phyloP scores from a whole-genome alignment of 2,329 filamentous ascomycete species.

The Phialophora expanda region DNA sequence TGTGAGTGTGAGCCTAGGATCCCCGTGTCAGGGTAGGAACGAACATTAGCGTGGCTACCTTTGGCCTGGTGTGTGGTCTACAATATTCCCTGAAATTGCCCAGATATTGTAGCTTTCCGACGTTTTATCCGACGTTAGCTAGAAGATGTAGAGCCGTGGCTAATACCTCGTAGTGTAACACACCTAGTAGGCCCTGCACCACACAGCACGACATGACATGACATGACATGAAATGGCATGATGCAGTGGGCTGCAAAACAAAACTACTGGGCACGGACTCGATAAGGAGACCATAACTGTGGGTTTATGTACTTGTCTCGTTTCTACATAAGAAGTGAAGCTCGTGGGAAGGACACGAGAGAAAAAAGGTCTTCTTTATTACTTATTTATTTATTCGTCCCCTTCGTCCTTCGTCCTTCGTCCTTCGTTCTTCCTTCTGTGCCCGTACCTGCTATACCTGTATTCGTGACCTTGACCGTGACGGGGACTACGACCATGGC shows the following conservation, averaged over 20 bases:
- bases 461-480: too few relatives aligned
- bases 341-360: neutral
- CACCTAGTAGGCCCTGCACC: too few relatives aligned
- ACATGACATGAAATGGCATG: neutral
- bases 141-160: neutral
- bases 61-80: too few relatives aligned
- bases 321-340: neutral
- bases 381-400: neutral
- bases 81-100: too few relatives aligned
- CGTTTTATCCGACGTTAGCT: neutral
- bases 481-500: neutral
- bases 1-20: too few relatives aligned
- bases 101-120: neutral
- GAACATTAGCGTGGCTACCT: too few relatives aligned
- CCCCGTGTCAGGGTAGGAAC: too few relatives aligned
- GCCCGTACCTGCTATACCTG: too few relatives aligned
- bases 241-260: neutral
- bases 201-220: too few relatives aligned
- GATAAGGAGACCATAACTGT: neutral
- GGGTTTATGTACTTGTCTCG: neutral
- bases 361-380: neutral
- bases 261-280: neutral
- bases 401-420: neutral
- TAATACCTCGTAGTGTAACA: too few relatives aligned
- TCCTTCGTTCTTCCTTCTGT: neutral